Percentiles rank a stretch among this genome's conserved stretches.
These are phyloP conservation scores for Sungouiella blattae DNA, from an alignment of 805 yeast species.

Conservation along the genomic window DNA sequence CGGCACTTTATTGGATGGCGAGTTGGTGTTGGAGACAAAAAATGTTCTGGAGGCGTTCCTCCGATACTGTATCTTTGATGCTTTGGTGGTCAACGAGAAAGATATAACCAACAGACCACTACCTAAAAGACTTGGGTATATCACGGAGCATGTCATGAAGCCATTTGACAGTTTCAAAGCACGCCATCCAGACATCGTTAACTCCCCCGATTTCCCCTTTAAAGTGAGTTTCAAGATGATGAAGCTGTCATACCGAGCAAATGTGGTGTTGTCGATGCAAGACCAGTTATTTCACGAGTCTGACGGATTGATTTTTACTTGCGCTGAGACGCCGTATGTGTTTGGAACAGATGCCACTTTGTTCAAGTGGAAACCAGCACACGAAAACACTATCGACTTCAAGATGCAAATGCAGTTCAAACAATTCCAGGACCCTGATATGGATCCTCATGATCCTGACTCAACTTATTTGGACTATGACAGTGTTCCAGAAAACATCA, in stretches of 20 bases:
- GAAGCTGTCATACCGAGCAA: slow-evolving; percentile 77
- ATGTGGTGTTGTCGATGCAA: slow-evolving; percentile 68
- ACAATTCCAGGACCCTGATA: slow-evolving; percentile 54
- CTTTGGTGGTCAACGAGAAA: slow-evolving; percentile 78
- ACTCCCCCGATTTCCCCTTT: slow-evolving; percentile 67
- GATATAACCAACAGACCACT: slow-evolving; percentile 66
- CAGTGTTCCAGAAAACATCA: slow-evolving; percentile 59
- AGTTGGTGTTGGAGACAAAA: slow-evolving; percentile 71
- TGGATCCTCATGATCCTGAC: slow-evolving; percentile 63
- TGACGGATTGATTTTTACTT: slow-evolving; percentile 92
- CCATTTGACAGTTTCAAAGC: slow-evolving; percentile 76
- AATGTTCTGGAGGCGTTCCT: slow-evolving; percentile 50
- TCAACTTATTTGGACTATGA: slow-evolving; percentile 80
- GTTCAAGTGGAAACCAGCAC: slow-evolving; percentile 96
- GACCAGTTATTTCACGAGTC: slow-evolving; percentile 78
- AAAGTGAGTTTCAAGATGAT: slow-evolving; percentile 82
- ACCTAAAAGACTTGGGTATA: slow-evolving; percentile 81
- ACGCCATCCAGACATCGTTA: slow-evolving; percentile 68
- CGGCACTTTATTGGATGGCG: slow-evolving; percentile 93
- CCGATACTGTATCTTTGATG: slow-evolving; percentile 86
- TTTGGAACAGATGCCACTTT: slow-evolving; percentile 86
- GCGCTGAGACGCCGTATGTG: slow-evolving; percentile 81
- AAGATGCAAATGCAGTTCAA: slow-evolving; percentile 63
- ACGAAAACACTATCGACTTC: slow-evolving; percentile 92
- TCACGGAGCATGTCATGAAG: slow-evolving; percentile 72